A percentile compares a stretch with the other conserved stretches of the same genome.
phyloP scores from a whole-genome alignment of 306 rosid genomes.

The Echinosophora koreensis region DNA sequence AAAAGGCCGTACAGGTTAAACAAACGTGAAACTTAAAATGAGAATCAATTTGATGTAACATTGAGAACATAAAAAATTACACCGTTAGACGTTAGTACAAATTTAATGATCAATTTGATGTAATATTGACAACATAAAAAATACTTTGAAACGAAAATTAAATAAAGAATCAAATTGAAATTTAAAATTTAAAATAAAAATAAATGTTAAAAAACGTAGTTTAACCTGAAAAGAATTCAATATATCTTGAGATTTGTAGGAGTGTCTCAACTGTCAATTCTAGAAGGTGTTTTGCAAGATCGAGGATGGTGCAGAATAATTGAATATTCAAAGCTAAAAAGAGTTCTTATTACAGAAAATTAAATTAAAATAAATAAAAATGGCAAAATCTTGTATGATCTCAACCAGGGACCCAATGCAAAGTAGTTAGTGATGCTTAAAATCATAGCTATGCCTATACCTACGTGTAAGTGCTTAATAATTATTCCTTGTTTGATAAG shows the following conservation, averaged over 20 bases:
- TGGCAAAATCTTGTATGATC: background rate
- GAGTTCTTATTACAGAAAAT: slow-evolving; percentile 4
- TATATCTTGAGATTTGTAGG: too few relatives aligned
- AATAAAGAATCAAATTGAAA: too few relatives aligned
- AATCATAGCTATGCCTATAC: slow-evolving; percentile 42
- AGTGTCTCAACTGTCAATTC: background rate
- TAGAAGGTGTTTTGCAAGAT: slow-evolving; percentile 9
- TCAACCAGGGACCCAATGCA: slow-evolving; percentile 31
- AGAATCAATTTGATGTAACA: too few relatives aligned
- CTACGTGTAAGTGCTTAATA: slow-evolving; percentile 27
- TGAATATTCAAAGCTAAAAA: slow-evolving; percentile 10
- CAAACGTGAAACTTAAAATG: too few relatives aligned
- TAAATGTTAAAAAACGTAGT: too few relatives aligned
- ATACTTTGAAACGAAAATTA: too few relatives aligned
- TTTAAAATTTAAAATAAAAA: too few relatives aligned
- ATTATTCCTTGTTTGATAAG: slow-evolving; percentile 27
- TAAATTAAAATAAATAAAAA: background rate
- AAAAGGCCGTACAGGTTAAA: background rate
- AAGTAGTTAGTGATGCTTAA: slow-evolving; percentile 28
- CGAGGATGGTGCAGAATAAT: background rate
- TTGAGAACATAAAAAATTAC: too few relatives aligned
- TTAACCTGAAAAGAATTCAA: too few relatives aligned
- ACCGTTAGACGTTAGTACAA: too few relatives aligned
- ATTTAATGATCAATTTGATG: too few relatives aligned
- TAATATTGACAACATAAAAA: too few relatives aligned